Percentiles rank a stretch among this genome's conserved stretches.
Evolutionary conservation across 352 stramenopile species (phyloP).

Genomic region (Phytophthora agathidicida): DNA sequence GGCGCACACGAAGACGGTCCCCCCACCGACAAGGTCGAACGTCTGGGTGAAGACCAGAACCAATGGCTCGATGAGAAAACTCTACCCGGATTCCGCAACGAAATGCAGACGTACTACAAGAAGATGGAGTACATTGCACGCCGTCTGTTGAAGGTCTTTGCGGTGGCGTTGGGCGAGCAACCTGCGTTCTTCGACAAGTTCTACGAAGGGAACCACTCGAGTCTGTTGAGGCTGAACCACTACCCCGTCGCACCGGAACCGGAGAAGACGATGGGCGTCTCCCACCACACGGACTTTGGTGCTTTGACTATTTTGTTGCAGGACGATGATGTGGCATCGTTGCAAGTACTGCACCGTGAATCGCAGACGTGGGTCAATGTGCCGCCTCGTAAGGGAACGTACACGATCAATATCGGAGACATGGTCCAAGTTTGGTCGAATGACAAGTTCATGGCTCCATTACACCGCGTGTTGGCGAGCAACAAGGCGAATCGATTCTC

Average conservation of each 20-base stretch:
- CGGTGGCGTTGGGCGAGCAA: constrained; percentile 49
- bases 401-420: constrained; percentile 73
- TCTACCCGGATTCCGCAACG: constrained; percentile 61
- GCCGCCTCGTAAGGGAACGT: constrained; percentile 45
- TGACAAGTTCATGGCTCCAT: constrained; percentile 50
- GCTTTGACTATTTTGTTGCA: constrained; percentile 55
- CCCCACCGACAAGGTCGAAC: constrained; percentile 55
- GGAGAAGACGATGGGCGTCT: constrained; percentile 47
- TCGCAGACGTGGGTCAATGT: constrained; percentile 51
- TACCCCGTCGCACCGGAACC: constrained; percentile 75
- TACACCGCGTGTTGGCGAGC: constrained; percentile 57
- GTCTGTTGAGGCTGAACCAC: constrained; percentile 91
- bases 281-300: constrained; percentile 59
- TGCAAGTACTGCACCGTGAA: constrained; percentile 50
- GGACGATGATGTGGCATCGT: constrained; percentile 46
- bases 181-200: constrained; percentile 63
- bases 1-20: constrained; percentile 45
- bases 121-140: constrained; percentile 55
- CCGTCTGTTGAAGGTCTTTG: constrained; percentile 56
- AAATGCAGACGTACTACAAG: constrained; percentile 46
- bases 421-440: constrained; percentile 65
- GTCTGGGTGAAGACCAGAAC: constrained; percentile 88
- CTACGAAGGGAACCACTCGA: constrained; percentile 74
- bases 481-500: constrained; percentile 41
- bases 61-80: constrained; percentile 60